phyloP scores from a whole-genome alignment of 352 stramenopile species.

The Thraustochytrium striatum region DNA sequence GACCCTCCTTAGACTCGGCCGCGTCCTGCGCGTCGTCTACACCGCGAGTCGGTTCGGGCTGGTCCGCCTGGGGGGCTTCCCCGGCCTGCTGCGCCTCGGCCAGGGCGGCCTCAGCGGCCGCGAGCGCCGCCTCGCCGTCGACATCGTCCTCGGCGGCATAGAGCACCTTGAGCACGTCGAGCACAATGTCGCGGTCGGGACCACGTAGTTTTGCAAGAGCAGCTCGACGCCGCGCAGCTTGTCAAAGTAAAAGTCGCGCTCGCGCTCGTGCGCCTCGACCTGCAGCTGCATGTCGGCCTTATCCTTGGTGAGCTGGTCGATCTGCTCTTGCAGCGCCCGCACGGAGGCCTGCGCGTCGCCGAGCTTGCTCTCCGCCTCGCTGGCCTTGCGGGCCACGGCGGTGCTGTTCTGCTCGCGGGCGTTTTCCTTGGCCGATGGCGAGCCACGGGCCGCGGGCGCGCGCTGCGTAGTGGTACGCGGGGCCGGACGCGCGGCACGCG shows the following conservation, averaged over 20 bases:
- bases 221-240: conserved; percentile 94
- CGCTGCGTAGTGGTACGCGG: background rate
- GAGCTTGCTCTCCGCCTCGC: background rate
- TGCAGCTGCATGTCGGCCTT: conserved; percentile 59
- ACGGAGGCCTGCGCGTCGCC: conserved; percentile 56
- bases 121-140: conserved; percentile 6
- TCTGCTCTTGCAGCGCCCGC: conserved; percentile 61
- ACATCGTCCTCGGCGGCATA: conserved; percentile 52
- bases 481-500: background rate
- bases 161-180: conserved; percentile 44
- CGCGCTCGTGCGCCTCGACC: conserved; percentile 81
- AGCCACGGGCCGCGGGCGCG: background rate
- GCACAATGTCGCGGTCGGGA: conserved; percentile 32
- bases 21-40: conserved; percentile 1
- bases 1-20: conserved; percentile 1
- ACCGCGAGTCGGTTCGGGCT: too few species aligned
- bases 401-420: background rate
- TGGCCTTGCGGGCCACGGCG: background rate
- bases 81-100: background rate
- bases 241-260: conserved; percentile 98
- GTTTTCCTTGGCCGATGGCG: background rate
- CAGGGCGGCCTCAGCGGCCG: conserved; percentile 18
- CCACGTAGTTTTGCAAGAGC: conserved; percentile 42
- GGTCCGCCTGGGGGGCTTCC: too few species aligned
- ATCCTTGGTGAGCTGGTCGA: conserved; percentile 66